Conservation (phyloP, 176 grass and related monocot genomes). For the Raddia distichophylla region DNA sequence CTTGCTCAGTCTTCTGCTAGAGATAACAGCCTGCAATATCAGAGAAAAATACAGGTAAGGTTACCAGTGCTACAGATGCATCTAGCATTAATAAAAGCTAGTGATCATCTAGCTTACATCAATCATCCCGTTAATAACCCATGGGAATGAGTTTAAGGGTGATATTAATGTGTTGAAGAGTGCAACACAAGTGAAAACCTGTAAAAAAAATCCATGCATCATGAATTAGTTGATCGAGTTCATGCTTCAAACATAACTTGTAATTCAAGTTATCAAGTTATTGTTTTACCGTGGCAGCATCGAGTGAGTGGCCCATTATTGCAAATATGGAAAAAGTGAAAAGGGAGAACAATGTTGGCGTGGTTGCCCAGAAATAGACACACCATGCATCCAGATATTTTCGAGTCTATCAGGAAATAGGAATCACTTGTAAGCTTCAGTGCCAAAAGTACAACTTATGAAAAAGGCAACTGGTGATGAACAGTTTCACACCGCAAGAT, state of each 20-base stretch:
- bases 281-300: slow-evolving; percentile 90
- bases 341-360: slow-evolving; percentile 93
- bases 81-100: slow-evolving; percentile 24
- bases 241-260: slow-evolving; percentile 27
- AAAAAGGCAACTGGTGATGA: slow-evolving; percentile 22
- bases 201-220: slow-evolving; percentile 42
- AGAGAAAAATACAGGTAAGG: slow-evolving; percentile 17
- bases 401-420: slow-evolving; percentile 62
- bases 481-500: slow-evolving; percentile 76
- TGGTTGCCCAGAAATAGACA: slow-evolving; percentile 99
- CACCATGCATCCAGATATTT: slow-evolving; percentile 99
- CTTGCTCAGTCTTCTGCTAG: slow-evolving; percentile 74
- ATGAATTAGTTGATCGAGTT: slow-evolving; percentile 11
- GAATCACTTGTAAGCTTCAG: slow-evolving; percentile 27
- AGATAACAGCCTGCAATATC: slow-evolving; percentile 77
- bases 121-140: slow-evolving; percentile 99
- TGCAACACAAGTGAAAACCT: slow-evolving; percentile 99
- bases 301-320: slow-evolving; percentile 80
- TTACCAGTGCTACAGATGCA: slow-evolving; percentile 24
- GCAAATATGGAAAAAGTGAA: slow-evolving; percentile 88
- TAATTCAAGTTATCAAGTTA: slow-evolving; percentile 29
- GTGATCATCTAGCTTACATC: slow-evolving; percentile 66
- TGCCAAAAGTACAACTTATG: background rate
- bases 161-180: slow-evolving; percentile 96
- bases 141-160: slow-evolving; percentile 94